phyloP scores from a whole-genome alignment of 495 filamentous ascomycete genomes.

The Annulohypoxylon bovei region DNA sequence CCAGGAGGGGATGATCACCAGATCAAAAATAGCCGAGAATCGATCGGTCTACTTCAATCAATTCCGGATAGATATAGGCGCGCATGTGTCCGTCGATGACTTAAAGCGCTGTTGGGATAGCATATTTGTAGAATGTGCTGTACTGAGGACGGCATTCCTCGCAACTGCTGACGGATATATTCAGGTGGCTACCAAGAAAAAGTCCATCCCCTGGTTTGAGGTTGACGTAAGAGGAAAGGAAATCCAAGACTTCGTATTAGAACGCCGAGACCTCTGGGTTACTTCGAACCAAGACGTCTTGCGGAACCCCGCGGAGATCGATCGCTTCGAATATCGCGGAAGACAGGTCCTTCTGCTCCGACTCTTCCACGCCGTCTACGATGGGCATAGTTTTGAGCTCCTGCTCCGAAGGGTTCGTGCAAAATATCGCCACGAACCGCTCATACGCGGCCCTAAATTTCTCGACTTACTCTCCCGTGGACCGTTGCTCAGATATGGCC shows the following conservation, averaged over 20 bases:
- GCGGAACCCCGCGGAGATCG: conserved; percentile 53
- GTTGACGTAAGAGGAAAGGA: conserved; percentile 31
- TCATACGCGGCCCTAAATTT: conserved; percentile 58
- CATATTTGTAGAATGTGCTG: conserved; percentile 59
- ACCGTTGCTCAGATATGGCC: conserved; percentile 63
- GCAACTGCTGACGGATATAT: conserved; percentile 74
- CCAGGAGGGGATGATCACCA: conserved; percentile 81
- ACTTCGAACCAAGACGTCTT: conserved; percentile 45
- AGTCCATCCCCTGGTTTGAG: conserved; percentile 60
- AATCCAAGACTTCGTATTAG: conserved; percentile 42
- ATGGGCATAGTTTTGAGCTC: conserved; percentile 79
- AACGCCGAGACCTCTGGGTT: conserved; percentile 56
- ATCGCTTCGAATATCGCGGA: conserved; percentile 42
- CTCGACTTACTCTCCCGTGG: conserved; percentile 63
- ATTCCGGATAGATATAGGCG: conserved; percentile 67
- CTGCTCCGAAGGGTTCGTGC: conserved; percentile 67
- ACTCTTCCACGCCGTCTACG: conserved; percentile 89
- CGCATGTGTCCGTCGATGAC: conserved; percentile 49
- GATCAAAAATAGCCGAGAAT: conserved; percentile 63
- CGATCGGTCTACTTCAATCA: conserved; percentile 72
- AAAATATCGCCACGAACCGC: conserved; percentile 51
- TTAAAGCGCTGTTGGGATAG: conserved; percentile 63
- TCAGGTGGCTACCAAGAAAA: conserved; percentile 68
- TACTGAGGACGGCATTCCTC: conserved; percentile 74
- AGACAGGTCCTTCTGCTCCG: conserved; percentile 62